These are phyloP conservation scores for Meira miltonrushii DNA, from an alignment of 1,284 basidiomycete species.

Conservation along the genomic window DNA sequence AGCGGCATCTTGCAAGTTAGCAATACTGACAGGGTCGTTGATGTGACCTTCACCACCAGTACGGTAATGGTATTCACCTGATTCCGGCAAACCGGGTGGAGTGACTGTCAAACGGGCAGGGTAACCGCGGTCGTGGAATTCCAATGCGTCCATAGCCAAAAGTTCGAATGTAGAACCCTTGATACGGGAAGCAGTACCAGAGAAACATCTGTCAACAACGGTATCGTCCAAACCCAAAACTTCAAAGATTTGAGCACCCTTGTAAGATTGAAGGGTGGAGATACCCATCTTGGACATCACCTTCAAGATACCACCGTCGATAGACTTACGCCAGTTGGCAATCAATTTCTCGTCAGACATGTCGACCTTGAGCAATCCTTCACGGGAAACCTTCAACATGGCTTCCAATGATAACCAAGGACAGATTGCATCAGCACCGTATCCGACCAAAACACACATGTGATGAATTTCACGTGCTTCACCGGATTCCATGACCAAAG, in stretches of 20 bases:
- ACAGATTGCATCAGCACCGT: slow-evolving; percentile 51
- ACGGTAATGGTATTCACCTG: slow-evolving; percentile 49
- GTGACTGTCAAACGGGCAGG: slow-evolving; percentile 39
- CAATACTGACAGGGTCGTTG: slow-evolving; percentile 47
- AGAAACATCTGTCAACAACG: slow-evolving; percentile 48
- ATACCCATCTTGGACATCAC: slow-evolving; percentile 52
- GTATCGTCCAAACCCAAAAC: slow-evolving; percentile 43
- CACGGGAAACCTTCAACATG: slow-evolving; percentile 45
- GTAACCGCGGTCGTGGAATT: slow-evolving; percentile 49
- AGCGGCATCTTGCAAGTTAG: slow-evolving; percentile 46
- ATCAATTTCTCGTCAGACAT: slow-evolving; percentile 33
- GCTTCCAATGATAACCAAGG: slow-evolving; percentile 49
- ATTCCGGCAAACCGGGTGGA: slow-evolving; percentile 42
- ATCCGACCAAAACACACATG: slow-evolving; percentile 48
- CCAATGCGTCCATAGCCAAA: slow-evolving; percentile 45
- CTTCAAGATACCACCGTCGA: slow-evolving; percentile 48
- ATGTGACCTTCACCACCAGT: slow-evolving; percentile 48
- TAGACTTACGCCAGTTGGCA: slow-evolving; percentile 40
- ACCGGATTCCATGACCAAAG: slow-evolving; percentile 45
- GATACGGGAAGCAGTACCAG: slow-evolving; percentile 45
- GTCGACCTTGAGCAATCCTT: slow-evolving; percentile 48
- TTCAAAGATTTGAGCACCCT: slow-evolving; percentile 51
- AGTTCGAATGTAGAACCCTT: slow-evolving; percentile 43
- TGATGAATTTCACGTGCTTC: slow-evolving; percentile 51
- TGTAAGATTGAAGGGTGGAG: slow-evolving; percentile 48